These are phyloP conservation scores for Tricholoma flavovirens DNA, from an alignment of 768 basidiomycete genomes.

Conservation along the genomic window DNA sequence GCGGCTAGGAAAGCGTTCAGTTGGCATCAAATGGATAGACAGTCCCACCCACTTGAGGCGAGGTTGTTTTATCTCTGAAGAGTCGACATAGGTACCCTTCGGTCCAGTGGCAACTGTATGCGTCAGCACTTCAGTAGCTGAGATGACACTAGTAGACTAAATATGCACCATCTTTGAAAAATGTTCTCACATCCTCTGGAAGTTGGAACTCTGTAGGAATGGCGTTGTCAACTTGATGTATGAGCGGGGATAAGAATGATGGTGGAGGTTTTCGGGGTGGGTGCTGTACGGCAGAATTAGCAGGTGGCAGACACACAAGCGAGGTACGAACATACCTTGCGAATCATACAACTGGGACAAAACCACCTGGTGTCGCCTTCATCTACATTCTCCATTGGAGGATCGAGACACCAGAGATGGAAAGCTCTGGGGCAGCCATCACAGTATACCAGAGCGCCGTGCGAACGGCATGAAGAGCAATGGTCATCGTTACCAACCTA, in stretches of 20 bases:
- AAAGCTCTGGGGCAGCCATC: constrained; percentile 96
- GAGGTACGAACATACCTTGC: constrained; percentile 45
- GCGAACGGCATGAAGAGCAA: constrained; percentile 77
- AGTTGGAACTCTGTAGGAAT: constrained; percentile 83
- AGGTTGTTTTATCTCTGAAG: constrained; percentile 65
- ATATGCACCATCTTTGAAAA: constrained; percentile 80
- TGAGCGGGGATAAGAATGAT: constrained; percentile 65
- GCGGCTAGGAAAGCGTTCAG: constrained; percentile 42
- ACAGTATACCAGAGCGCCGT: constrained; percentile 88
- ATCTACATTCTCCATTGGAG: constrained; percentile 85
- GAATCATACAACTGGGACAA: constrained; percentile 65
- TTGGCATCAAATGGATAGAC: constrained; percentile 8
- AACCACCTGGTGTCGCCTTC: constrained; percentile 83
- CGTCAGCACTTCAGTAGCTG: constrained; percentile 12
- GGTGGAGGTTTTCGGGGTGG: constrained; percentile 62
- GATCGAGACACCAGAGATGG: constrained; percentile 95
- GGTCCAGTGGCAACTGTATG: constrained; percentile 67
- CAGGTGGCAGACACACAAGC: constrained; percentile 11
- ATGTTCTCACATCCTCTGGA: constrained; percentile 75
- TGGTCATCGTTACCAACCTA: constrained; percentile 72
- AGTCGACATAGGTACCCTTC: constrained; percentile 81
- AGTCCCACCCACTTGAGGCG: constrained; percentile 69
- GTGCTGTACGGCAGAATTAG: constrained; percentile 39
- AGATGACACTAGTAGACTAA: constrained; percentile 1
- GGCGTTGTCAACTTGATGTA: constrained; percentile 58